Evolutionary conservation across 148 eudicot genomes (phyloP).

Genomic region (Amaranthus hypochondriacus): DNA sequence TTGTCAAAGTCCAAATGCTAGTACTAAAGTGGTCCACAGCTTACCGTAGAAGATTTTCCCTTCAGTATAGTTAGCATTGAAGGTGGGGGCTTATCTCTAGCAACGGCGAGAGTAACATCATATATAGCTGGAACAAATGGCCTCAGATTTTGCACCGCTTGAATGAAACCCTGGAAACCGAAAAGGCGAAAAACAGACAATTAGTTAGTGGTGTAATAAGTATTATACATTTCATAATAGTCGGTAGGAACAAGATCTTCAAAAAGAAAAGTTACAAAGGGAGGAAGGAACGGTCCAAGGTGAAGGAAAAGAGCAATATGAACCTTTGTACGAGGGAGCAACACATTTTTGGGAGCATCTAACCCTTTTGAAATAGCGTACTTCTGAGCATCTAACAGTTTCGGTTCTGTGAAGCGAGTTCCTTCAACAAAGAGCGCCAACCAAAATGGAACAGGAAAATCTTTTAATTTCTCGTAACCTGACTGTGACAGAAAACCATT

Average conservation of each 20-base stretch:
- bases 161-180: slow-evolving; percentile 52
- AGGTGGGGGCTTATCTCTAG: slow-evolving; percentile 47
- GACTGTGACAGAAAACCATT: slow-evolving; percentile 29
- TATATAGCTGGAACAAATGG: slow-evolving; percentile 60
- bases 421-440: slow-evolving; percentile 63
- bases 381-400: slow-evolving; percentile 61
- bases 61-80: slow-evolving; percentile 42
- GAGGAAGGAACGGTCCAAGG: neutral
- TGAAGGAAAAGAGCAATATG: neutral
- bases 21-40: slow-evolving; percentile 4
- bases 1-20: neutral
- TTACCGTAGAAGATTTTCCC: slow-evolving; percentile 60
- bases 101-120: slow-evolving; percentile 48
- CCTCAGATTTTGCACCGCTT: slow-evolving; percentile 50
- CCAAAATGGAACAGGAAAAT: slow-evolving; percentile 67
- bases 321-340: slow-evolving; percentile 76
- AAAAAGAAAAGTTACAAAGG: neutral
- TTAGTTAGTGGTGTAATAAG: neutral
- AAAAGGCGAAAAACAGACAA: neutral
- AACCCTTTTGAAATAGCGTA: slow-evolving; percentile 51
- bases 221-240: too few species aligned
- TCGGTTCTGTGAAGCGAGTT: slow-evolving; percentile 58
- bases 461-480: slow-evolving; percentile 51
- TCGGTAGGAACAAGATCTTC: neutral
- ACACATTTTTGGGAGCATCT: slow-evolving; percentile 53